Percentiles rank a stretch among this genome's conserved stretches.
Evolutionary conservation across 1,284 basidiomycete genomes (phyloP).

Genomic region (Pholiota adiposa): DNA sequence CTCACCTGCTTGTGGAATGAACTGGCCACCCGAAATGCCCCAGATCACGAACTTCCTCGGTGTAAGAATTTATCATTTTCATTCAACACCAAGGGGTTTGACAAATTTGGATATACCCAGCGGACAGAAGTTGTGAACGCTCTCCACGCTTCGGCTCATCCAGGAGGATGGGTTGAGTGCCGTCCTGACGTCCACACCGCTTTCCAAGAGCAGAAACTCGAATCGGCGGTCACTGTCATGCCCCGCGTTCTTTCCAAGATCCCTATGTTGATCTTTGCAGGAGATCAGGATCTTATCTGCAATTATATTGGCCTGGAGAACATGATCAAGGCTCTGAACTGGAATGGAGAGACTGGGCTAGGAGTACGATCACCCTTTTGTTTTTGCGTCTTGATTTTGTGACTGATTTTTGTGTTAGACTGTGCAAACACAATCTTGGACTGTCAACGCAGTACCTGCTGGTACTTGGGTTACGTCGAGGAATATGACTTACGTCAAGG

Average conservation of each 20-base stretch:
- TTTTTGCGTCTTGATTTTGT: constrained; percentile 1
- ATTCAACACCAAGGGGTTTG: neutral
- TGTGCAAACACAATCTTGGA: constrained; percentile 80
- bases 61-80: constrained; percentile 42
- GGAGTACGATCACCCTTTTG: constrained; percentile 57
- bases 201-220: constrained; percentile 61
- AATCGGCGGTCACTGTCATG: constrained; percentile 79
- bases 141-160: constrained; percentile 81
- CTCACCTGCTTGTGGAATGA: constrained; percentile 94
- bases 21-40: constrained; percentile 93
- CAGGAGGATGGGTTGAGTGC: constrained; percentile 92
- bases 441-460: constrained; percentile 75
- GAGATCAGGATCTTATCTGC: constrained; percentile 96
- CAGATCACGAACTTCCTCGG: constrained; percentile 82
- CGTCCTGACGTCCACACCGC: constrained; percentile 67
- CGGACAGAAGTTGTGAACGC: constrained; percentile 81
- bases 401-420: constrained; percentile 48
- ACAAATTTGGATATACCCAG: constrained; percentile 38
- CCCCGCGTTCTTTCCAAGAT: constrained; percentile 82
- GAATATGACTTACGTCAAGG: constrained; percentile 94
- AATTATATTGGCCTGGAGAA: constrained; percentile 92
- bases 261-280: constrained; percentile 90
- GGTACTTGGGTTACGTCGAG: constrained; percentile 91
- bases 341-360: constrained; percentile 87
- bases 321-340: constrained; percentile 82